A percentile compares a stretch with the other conserved stretches of the same genome.
Evolutionary conservation across 805 yeast genomes (phyloP).

Genomic region (Candida chilensis): DNA sequence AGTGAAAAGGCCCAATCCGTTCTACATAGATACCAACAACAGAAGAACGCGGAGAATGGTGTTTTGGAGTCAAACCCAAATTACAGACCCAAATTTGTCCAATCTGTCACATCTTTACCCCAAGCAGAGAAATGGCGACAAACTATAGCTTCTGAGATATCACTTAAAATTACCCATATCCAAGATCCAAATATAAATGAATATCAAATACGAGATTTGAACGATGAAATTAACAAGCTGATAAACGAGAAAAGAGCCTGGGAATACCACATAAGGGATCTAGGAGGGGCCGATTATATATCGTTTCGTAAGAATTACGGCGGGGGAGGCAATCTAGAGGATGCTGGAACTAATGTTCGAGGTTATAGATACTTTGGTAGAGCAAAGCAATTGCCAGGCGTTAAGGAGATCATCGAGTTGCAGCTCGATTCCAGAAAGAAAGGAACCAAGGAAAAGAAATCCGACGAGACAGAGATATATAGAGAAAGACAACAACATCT

Average conservation of each 20-base stretch:
- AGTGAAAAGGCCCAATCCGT: constrained; percentile 69
- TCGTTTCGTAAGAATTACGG: constrained; percentile 13
- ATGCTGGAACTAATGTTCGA: constrained; percentile 17
- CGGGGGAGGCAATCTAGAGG: constrained; percentile 6
- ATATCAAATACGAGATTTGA: constrained; percentile 57
- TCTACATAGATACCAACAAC: constrained; percentile 55
- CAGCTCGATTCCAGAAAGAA: constrained; percentile 11
- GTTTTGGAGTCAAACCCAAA: constrained; percentile 44
- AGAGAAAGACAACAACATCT: constrained; percentile 14
- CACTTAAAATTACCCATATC: constrained; percentile 47
- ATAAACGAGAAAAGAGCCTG: constrained; percentile 64
- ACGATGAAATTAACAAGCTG: constrained; percentile 63
- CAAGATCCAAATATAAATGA: constrained; percentile 53
- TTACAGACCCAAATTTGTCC: constrained; percentile 53
- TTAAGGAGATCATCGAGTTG: constrained; percentile 23
- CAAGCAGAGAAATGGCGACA: constrained; percentile 69
- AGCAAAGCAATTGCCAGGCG: constrained; percentile 75
- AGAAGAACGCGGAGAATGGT: constrained; percentile 50
- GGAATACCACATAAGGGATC: constrained; percentile 62
- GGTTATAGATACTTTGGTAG: constrained; percentile 78
- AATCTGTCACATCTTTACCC: constrained; percentile 39
- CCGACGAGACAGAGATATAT: constrained; percentile 9
- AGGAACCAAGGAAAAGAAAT: constrained; percentile 9
- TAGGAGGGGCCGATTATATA: constrained; percentile 70
- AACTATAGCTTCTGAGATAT: constrained; percentile 55